phyloP scores from a whole-genome alignment of 2,329 filamentous ascomycete genomes.

The Pseudopyricularia javanii region DNA sequence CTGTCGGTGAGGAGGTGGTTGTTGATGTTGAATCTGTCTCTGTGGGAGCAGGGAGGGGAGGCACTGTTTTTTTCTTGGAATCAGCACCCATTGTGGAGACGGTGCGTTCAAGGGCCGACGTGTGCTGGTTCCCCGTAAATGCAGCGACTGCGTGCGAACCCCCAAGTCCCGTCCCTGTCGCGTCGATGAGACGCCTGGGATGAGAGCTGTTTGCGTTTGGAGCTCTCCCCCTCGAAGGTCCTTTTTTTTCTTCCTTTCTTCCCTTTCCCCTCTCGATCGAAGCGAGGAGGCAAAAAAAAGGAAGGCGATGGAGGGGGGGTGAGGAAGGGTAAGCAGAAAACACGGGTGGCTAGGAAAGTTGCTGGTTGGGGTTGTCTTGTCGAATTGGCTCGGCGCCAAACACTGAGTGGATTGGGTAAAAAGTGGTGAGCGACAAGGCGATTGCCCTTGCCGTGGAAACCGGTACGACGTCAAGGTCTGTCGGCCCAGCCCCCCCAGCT shows the following conservation, averaged over 20 bases:
- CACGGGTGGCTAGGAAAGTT: neutral
- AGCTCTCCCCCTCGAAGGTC: neutral
- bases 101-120: constrained; percentile 16
- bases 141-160: neutral
- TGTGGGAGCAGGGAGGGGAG: constrained; percentile 68
- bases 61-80: constrained; percentile 33
- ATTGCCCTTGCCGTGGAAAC: neutral
- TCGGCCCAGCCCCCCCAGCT: neutral
- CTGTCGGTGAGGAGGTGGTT: constrained; percentile 36
- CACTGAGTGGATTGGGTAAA: neutral
- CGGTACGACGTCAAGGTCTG: neutral
- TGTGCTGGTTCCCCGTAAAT: neutral
- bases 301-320: neutral
- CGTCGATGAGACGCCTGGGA: neutral
- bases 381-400: neutral
- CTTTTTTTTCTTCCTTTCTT: neutral
- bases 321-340: neutral
- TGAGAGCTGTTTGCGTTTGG: neutral
- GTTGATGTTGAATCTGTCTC: constrained; percentile 50
- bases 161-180: constrained; percentile 1
- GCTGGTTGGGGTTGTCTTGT: neutral
- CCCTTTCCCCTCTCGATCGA: neutral
- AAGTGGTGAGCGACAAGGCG: neutral
- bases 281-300: neutral
- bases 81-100: constrained; percentile 20